Conservation (phyloP, 1,284 basidiomycete species). For the Cutaneotrichosporon mucoides region DNA sequence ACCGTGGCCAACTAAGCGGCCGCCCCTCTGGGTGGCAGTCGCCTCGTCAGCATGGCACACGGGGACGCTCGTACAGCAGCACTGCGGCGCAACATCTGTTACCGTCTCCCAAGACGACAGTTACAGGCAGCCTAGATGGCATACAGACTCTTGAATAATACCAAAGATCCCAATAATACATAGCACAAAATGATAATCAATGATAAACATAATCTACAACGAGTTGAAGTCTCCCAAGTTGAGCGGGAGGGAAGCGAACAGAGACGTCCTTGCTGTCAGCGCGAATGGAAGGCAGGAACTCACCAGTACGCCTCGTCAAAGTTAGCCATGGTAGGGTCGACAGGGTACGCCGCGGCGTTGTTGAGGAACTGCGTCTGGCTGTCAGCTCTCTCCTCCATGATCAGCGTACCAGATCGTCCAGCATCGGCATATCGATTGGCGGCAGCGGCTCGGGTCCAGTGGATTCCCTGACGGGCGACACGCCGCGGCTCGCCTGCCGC, state of each 20-base stretch:
- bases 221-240: neutral
- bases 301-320: constrained; percentile 1
- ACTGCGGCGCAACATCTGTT: too few species aligned
- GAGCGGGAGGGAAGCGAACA: neutral
- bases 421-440: neutral
- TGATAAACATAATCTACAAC: neutral
- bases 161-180: neutral
- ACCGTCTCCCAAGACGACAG: too few species aligned
- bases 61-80: too few species aligned
- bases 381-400: too few species aligned
- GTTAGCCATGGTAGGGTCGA: neutral
- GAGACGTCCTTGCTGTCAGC: neutral
- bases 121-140: too few species aligned
- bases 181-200: neutral
- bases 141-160: too few species aligned
- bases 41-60: too few species aligned
- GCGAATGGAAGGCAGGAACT: neutral
- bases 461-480: neutral
- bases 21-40: too few species aligned
- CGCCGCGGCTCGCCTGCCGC: neutral
- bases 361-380: neutral
- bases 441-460: too few species aligned
- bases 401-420: neutral
- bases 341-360: neutral
- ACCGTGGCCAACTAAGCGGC: too few species aligned